Base-by-base conservation (phyloP, 2,329 filamentous ascomycete species). In the Trichoderma sp. region DNA sequence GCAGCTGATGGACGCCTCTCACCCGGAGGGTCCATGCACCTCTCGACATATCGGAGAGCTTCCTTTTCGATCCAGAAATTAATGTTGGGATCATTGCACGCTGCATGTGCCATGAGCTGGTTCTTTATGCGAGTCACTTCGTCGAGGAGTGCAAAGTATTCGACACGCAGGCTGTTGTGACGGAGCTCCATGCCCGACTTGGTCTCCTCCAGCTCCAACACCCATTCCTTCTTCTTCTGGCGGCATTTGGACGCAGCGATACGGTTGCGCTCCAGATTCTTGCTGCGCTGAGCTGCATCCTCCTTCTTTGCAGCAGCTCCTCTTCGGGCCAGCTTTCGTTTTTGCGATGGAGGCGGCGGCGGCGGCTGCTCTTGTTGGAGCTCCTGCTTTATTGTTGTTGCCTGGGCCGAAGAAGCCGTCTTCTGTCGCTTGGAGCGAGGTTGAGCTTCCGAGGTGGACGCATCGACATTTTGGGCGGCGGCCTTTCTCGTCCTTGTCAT, bases 201-300 rank as follows among this genome's bases (percentile, higher is more conserved):
- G 6, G 80, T 82, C 68, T 84, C 82, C 72, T 88, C 85, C 26
- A 88, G 76, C n/a, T 84, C 82, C 13, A 80, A 80, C 26, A 86
- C 83, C 82, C 84, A 87, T 74, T 84, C 80, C 79, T 88, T 89
- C 76, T 88, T 88, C 80, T 92, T 93, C 76, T 91, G 87, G 4
- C 92, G 88, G 77, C 91, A 94, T 77, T 93, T 93, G 78, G 89
- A 91, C 1, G 92, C 92, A 0, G 92, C 92, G 3, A 92, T 82
- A 11, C 92, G 86, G 78, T 94, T 94, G 73, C 91, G 88, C 79
- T 92, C 90, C 0, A 93, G 84, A 75, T 90, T 90, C 73, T 85
- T 86, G 73, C 83, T 85, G 32, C 88, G 84, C 75, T 87, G 72
- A 7, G 71, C 50, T 4, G 53, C 36, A 36, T 71, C 71, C 32